These are phyloP conservation scores for Aureobasidium sp. DNA, from an alignment of 2,329 filamentous ascomycete genomes.

Conservation along the genomic window DNA sequence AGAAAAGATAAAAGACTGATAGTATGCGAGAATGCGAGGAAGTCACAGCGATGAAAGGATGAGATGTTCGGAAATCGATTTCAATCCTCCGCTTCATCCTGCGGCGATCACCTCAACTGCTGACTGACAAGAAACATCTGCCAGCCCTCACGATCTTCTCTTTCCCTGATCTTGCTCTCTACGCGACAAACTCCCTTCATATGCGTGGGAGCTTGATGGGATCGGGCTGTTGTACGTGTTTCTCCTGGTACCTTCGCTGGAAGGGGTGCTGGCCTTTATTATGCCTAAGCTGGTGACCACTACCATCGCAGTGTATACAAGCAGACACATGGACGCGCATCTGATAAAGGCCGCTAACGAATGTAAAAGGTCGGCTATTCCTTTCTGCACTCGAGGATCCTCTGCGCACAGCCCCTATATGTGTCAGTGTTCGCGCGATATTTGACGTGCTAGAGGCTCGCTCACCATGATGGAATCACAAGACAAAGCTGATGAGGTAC, in stretches of 20 bases:
- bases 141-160: background rate
- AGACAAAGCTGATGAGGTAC: background rate
- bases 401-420: background rate
- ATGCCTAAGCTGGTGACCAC: background rate
- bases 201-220: background rate
- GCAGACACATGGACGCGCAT: background rate
- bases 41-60: background rate
- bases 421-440: background rate
- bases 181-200: background rate
- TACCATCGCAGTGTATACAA: background rate
- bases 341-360: background rate
- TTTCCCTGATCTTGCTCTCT: background rate
- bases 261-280: background rate
- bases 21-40: too few species aligned
- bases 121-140: background rate
- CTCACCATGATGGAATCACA: background rate
- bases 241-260: too few species aligned
- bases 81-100: background rate
- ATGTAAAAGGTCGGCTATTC: background rate
- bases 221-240: too few species aligned
- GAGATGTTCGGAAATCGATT: background rate
- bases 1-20: too few species aligned
- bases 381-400: background rate
- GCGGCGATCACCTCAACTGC: background rate
- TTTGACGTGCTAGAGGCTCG: background rate